A percentile compares a stretch with the other conserved stretches of the same genome.
Conservation (phyloP, 768 basidiomycete genomes). For the Pulveroboletus sp. region DNA sequence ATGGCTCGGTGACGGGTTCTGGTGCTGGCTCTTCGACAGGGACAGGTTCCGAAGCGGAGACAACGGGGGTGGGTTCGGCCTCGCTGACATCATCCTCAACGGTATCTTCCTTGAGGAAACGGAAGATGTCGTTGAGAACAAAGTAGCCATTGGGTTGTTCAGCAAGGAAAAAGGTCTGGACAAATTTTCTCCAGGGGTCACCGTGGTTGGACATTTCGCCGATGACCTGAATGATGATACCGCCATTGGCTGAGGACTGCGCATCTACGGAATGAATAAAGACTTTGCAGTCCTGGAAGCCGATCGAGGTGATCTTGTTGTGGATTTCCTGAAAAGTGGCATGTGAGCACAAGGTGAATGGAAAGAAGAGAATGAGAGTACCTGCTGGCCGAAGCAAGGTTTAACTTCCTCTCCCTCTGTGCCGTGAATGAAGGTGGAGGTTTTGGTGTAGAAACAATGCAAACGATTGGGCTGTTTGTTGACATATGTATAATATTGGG, state of each 20-base stretch:
- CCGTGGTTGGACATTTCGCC: constrained; percentile 97
- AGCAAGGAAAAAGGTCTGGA: constrained; percentile 99
- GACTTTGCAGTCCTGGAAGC: constrained; percentile 96
- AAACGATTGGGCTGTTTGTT: constrained; percentile 96
- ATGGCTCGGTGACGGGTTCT: constrained; percentile 31
- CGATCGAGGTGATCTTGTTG: constrained; percentile 90
- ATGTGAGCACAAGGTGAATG: constrained; percentile 4
- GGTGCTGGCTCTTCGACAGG: constrained; percentile 33
- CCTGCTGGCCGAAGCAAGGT: constrained; percentile 91
- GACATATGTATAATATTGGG: constrained; percentile 98
- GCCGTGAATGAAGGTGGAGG: constrained; percentile 95
- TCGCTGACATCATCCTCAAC: constrained; percentile 75
- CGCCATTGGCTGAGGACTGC: constrained; percentile 90
- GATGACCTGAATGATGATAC: constrained; percentile 98
- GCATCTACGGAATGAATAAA: constrained; percentile 99
- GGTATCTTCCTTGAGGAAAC: constrained; percentile 95
- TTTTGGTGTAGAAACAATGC: constrained; percentile 99
- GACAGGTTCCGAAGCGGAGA: constrained; percentile 35
- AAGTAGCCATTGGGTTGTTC: constrained; percentile 99
- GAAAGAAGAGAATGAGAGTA: constrained; percentile 35
- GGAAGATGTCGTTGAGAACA: constrained; percentile 99
- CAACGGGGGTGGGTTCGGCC: constrained; percentile 34
- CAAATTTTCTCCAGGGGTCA: constrained; percentile 96
- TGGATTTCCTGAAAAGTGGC: constrained; percentile 78
- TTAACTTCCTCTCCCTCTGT: constrained; percentile 94